Percentiles rank a stretch among this genome's conserved stretches.
These are phyloP conservation scores for Colletotrichum sp. DNA, from an alignment of 2,329 filamentous ascomycete genomes.

Conservation along the genomic window DNA sequence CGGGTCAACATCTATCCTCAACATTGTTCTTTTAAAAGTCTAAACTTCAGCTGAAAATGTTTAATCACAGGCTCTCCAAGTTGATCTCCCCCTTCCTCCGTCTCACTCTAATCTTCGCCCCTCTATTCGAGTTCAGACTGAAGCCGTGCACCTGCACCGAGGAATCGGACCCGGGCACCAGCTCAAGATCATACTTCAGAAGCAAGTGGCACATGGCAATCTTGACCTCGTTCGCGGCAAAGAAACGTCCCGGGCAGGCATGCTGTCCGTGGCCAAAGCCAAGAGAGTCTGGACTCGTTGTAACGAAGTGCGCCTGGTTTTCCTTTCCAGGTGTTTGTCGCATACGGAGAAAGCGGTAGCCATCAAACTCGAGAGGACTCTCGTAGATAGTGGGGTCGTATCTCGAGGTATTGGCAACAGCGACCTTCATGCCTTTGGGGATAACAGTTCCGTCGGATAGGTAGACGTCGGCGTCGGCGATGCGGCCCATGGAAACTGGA, in stretches of 20 bases:
- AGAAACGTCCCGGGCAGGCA: constrained; percentile 30
- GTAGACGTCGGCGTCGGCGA: background rate
- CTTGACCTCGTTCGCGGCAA: constrained; percentile 50
- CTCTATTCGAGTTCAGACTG: background rate
- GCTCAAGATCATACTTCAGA: constrained; percentile 39
- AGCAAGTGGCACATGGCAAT: constrained; percentile 43
- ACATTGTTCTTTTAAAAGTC: background rate
- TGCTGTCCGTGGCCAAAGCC: constrained; percentile 43
- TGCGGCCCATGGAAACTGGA: background rate
- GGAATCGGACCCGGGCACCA: background rate
- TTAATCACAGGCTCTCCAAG: background rate
- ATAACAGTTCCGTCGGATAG: background rate
- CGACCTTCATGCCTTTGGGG: background rate
- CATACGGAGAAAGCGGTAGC: background rate
- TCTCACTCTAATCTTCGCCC: background rate
- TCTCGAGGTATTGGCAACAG: background rate
- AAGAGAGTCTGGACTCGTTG: constrained; percentile 37
- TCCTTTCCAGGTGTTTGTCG: background rate
- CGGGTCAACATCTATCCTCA: background rate
- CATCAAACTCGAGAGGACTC: background rate
- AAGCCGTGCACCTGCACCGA: background rate
- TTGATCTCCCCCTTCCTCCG: background rate
- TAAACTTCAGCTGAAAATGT: background rate
- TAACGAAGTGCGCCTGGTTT: constrained; percentile 42
- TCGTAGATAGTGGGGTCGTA: background rate